Conservation (phyloP, 2,329 filamentous ascomycete genomes). For the Aureobasidium sp. region DNA sequence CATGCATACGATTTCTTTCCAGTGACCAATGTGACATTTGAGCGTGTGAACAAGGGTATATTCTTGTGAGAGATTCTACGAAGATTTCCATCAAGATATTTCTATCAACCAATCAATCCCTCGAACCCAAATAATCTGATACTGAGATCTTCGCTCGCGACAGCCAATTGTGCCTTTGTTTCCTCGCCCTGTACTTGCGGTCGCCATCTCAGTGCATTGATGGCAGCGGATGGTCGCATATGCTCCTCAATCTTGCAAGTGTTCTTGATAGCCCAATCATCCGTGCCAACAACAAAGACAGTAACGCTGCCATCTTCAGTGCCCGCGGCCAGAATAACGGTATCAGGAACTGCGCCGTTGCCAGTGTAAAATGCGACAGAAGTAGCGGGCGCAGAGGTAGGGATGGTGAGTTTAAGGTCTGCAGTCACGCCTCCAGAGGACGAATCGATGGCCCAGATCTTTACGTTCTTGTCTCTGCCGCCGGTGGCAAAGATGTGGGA, state of each 20-base stretch:
- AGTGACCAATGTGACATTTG: too few species aligned
- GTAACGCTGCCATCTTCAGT: slow-evolving; percentile 25
- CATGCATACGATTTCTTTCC: too few species aligned
- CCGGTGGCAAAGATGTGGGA: slow-evolving; percentile 69
- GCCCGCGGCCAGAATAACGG: slow-evolving; percentile 23
- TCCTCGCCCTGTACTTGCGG: slow-evolving; percentile 16
- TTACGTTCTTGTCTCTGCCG: slow-evolving; percentile 78
- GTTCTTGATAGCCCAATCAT: slow-evolving; percentile 15
- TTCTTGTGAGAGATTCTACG: too few species aligned
- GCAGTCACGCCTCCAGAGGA: slow-evolving; percentile 15
- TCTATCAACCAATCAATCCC: background rate
- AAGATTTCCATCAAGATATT: too few species aligned
- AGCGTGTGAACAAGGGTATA: too few species aligned
- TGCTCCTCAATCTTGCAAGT: slow-evolving; percentile 13
- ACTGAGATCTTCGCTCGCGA: slow-evolving; percentile 34
- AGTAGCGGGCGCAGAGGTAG: slow-evolving; percentile 27
- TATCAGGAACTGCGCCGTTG: background rate
- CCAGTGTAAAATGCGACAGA: slow-evolving; percentile 26
- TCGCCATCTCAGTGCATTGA: slow-evolving; percentile 28
- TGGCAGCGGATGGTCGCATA: slow-evolving; percentile 20
- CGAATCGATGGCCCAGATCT: slow-evolving; percentile 41
- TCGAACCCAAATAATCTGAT: slow-evolving; percentile 25
- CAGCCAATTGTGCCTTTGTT: slow-evolving; percentile 26
- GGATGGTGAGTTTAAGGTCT: slow-evolving; percentile 22
- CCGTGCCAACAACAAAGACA: slow-evolving; percentile 15